Evolutionary conservation across 176 grass and related monocot species (phyloP), one percentile per base, ranked within the genome.

Genomic region (Oryza meyeriana): DNA sequence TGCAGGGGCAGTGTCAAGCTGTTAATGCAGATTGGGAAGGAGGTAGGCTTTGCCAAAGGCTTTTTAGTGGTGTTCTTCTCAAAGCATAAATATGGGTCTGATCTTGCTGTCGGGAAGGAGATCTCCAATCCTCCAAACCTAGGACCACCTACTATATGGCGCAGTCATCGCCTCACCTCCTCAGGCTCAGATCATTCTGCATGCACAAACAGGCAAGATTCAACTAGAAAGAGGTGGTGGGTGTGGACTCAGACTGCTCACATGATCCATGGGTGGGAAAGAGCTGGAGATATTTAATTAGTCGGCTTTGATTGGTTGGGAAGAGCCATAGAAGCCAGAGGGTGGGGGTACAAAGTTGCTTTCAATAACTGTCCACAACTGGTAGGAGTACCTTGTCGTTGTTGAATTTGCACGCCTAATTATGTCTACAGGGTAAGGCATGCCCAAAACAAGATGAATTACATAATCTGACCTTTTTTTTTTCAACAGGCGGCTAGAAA

Each of bases 31-130:
- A 74, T 74, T 58, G 84, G 76, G 77, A 88, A 71, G 81, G 86
- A 74, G 68, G 59, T 88, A 83, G 80, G 80, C 75, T 88, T 88
- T 84, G 84, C 59, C 77, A 59, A 81, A 81, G 69, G 77, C 44
- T 81, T 86, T 81, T 67, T 55, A 81, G 75, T 25, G 74, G 74
- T 83, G 81, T 79, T 88, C 68, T 39, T 79, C 81, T 74, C 75
- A 30, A 74, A 84, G 86, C 75, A 74, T 88, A 84, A 88, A 84
- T 79, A 79, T 61, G 86, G 86, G 81, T 32, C 68, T 84, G 86
- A 88, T 88, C 86, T 73, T 88, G 86, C 75, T 88, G 86, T 88
- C 86, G 81, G 86, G 75, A n/a, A 62, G 34, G 59, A 84, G 86
- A 88, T 88, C 86, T 82, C 85, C 86, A 69, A 77, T 84, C 74